Evolutionary conservation across 805 yeast species (phyloP), one percentile per base, ranked within the genome.

Genomic region (Grigorovia transvaalensis): DNA sequence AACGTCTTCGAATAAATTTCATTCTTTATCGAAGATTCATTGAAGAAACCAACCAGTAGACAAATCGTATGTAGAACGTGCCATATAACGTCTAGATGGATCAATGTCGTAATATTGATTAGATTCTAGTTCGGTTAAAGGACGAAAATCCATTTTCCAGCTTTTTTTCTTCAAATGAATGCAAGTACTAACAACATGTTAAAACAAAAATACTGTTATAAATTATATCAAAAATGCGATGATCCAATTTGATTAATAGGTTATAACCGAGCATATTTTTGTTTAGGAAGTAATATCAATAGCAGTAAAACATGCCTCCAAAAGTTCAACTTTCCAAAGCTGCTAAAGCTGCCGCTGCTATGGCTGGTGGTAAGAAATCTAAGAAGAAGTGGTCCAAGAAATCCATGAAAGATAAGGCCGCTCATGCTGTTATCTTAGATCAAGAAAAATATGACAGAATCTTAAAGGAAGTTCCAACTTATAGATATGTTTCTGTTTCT

Each of bases 341-440:
- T 78, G 97, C 96, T 74, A 91, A 91, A 83, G 96, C 96, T 74
- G 97, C 98, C 73, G 98, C 98, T 81, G 98, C 97, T 77, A 81
- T 88, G 85, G 96, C 97, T 76, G 97, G 97, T 86, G 96, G 97
- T 85, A 90, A 90, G 87, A 89, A 91, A 75, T 88, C 96, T 78
- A 93, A 93, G 89, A 91, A 93, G 95, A 93, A 93, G 96, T 93
- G 98, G 99, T 87, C 95, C 86, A 90, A 91, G 85, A 96, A 96
- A 79, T 89, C 95, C 85, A 96, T 89, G 78, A 93, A 95, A 90
- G 99, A 93, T 80, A 91, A 87, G 95, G 98, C 99, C 70, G 91
- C 88, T 76, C 99, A 93, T 84, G 84, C 89, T 73, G 90, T 93
- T 71, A 80, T 87, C 75, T 81, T 93, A 71, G 99, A 93, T 78